A percentile compares a stretch with the other conserved stretches of the same genome.
Evolutionary conservation across 257 asterid genomes (phyloP).

Genomic region (Nicotiana benthamiana): DNA sequence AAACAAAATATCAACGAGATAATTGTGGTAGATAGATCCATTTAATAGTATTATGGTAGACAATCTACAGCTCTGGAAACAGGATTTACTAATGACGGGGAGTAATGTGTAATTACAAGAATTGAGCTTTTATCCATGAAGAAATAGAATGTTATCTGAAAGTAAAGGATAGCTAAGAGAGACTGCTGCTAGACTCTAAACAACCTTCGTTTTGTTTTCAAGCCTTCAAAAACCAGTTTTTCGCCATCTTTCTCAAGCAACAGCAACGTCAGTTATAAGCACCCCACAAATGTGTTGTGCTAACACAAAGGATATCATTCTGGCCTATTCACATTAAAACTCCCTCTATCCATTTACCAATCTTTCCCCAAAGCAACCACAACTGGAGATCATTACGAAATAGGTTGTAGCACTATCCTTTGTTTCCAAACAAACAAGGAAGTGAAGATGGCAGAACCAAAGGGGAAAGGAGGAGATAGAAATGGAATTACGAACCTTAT

Average conservation of each 20-base stretch:
- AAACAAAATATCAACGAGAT: not conserved
- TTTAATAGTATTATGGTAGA: not conserved
- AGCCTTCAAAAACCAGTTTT: not conserved
- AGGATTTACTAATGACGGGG: not conserved
- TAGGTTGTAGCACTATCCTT: not conserved
- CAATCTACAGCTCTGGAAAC: not conserved
- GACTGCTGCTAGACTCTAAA: not conserved
- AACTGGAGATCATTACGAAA: not conserved
- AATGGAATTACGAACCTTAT: conserved; percentile 47
- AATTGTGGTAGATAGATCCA: not conserved
- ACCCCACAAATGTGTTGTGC: not conserved
- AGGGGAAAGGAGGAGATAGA: not conserved
- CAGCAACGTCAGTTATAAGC: not conserved
- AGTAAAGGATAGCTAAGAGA: not conserved
- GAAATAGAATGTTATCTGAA: not conserved
- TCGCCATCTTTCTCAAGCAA: not conserved
- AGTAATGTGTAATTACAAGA: not conserved
- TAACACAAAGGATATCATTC: not conserved
- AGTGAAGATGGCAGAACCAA: not conserved
- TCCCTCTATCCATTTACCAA: conserved; percentile 2
- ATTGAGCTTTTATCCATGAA: not conserved
- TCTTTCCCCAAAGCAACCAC: not conserved
- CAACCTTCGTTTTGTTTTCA: not conserved
- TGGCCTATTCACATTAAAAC: not conserved
- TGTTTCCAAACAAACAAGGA: not conserved